Percentiles rank a stretch among this genome's conserved stretches.
Evolutionary conservation across 345 rosid genomes (phyloP).

Genomic region (Gossypium longicalyx): DNA sequence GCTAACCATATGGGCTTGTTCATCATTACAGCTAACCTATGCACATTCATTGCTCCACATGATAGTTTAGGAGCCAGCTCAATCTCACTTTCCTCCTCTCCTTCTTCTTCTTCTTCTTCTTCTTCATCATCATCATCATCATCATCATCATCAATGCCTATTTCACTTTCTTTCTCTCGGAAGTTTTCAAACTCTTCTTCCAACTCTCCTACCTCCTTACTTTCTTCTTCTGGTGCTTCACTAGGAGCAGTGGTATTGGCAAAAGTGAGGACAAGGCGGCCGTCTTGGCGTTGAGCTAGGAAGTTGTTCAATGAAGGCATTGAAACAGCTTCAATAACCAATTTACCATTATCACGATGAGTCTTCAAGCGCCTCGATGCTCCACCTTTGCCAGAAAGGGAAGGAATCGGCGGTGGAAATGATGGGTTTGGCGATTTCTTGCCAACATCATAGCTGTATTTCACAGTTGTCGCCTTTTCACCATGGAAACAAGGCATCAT

Average conservation of each 20-base stretch:
- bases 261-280: conserved; percentile 85
- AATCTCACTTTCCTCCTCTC: conserved; percentile 17
- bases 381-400: conserved; percentile 50
- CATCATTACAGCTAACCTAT: conserved; percentile 49
- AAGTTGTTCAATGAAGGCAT: conserved; percentile 64
- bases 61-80: conserved; percentile 36
- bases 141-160: conserved; percentile 15
- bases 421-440: conserved; percentile 27
- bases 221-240: conserved; percentile 10
- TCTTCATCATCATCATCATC: conserved; percentile 19
- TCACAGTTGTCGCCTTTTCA: conserved; percentile 22
- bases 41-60: conserved; percentile 36
- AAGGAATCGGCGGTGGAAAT: conserved; percentile 82
- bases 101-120: conserved; percentile 15
- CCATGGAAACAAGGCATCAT: conserved; percentile 12
- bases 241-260: conserved; percentile 5
- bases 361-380: conserved; percentile 58
- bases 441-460: conserved; percentile 12
- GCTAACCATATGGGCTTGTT: conserved; percentile 45
- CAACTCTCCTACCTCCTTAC: conserved; percentile 23
- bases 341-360: conserved; percentile 72
- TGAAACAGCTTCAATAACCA: conserved; percentile 90
- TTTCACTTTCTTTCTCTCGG: conserved; percentile 4
- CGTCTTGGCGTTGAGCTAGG: conserved; percentile 70
- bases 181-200: conserved; percentile 21